Evolutionary conservation across 345 rosid species (phyloP).

Genomic region (Salix exigua): DNA sequence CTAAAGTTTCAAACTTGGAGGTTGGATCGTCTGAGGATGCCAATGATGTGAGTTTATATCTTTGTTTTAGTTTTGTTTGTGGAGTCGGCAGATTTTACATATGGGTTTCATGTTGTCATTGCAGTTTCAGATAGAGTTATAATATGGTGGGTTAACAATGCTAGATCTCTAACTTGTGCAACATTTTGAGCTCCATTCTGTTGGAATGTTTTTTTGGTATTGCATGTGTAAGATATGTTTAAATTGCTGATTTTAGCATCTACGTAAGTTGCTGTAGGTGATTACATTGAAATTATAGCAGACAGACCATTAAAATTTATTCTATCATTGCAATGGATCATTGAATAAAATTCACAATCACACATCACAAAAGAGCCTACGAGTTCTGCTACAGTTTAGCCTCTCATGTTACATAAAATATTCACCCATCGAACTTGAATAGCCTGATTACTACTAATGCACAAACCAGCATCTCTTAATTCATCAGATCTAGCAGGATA

Average conservation of each 20-base stretch:
- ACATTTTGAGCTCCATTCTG: neutral
- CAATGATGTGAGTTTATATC: slow-evolving; percentile 27
- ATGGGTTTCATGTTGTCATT: neutral
- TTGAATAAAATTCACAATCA: neutral
- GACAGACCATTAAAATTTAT: neutral
- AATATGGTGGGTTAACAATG: neutral
- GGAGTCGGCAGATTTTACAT: neutral
- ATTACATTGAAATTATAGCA: neutral
- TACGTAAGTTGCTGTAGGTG: neutral
- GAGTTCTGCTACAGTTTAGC: neutral
- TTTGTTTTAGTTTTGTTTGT: neutral
- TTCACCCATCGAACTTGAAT: neutral
- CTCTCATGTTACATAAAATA: neutral
- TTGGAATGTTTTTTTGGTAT: slow-evolving; percentile 1
- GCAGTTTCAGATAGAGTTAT: neutral
- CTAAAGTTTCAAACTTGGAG: slow-evolving; percentile 31
- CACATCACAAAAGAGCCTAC: neutral
- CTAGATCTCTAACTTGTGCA: neutral
- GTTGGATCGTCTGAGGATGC: slow-evolving; percentile 13
- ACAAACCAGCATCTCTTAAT: neutral
- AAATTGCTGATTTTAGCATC: neutral
- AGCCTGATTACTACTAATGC: neutral
- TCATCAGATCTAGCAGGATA: neutral
- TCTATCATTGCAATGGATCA: neutral
- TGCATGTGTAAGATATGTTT: slow-evolving; percentile 9